Conservation (phyloP, 441 rosid species). For the Populus hybrid region DNA sequence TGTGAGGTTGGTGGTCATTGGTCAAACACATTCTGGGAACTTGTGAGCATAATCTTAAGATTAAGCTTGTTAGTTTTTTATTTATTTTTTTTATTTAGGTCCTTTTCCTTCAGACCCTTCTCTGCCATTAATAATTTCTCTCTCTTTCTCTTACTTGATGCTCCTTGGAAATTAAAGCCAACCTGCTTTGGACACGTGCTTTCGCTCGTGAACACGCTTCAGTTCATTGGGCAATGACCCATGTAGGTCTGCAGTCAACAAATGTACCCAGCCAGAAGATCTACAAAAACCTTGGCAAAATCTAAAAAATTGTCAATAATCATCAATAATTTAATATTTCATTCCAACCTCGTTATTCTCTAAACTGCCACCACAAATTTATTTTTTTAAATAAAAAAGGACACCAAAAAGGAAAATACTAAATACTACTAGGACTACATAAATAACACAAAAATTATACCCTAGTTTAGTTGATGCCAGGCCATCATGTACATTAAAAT, state of each 20-base stretch:
- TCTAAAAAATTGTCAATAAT: background rate
- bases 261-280: background rate
- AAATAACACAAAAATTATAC: background rate
- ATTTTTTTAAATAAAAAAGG: background rate
- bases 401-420: background rate
- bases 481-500: conserved; percentile 16
- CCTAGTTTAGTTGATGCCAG: conserved; percentile 28
- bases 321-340: background rate
- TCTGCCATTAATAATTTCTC: background rate
- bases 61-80: background rate
- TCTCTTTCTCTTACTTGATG: background rate
- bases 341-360: background rate
- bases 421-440: background rate
- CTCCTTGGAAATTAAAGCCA: background rate
- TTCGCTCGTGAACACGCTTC: conserved; percentile 16
- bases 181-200: background rate
- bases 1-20: background rate
- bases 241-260: background rate
- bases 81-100: background rate
- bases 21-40: conserved; percentile 5
- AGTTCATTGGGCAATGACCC: conserved; percentile 1
- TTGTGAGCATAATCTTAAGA: background rate
- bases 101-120: background rate
- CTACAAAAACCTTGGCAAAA: background rate
- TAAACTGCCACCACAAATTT: background rate